Evolutionary conservation across 208 protist species (phyloP), one percentile per base, ranked within the genome.

Genomic region (Acanthamoeba divionensis): DNA sequence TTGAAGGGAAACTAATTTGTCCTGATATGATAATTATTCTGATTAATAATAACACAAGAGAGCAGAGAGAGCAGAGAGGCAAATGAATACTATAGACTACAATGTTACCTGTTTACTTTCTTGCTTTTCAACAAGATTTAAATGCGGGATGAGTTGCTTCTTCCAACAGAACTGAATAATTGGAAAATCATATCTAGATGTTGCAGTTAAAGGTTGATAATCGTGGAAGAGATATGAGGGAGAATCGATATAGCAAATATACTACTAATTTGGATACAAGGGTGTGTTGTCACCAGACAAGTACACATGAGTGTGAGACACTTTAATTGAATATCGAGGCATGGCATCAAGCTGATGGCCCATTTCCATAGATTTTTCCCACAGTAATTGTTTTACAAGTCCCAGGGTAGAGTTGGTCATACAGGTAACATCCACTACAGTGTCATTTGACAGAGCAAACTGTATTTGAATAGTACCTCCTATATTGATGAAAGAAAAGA

Each of bases 111-210:
- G 77, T 29, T 87, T 87, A 57, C 31, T 66, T 29, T 87, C 54
- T 18, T n/a, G 33, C 55, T 66, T 87, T 31, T 87, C 77, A 26
- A 66, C 77, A n/a, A 87, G 54, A 21, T 26, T 55, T 4, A 87
- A 57, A 9, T 57, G 77, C 1, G 54, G n/a, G 12, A 66, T 21
- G 10, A 45, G 33, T 50, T 87, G 48, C 36, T 87, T 63, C 54
- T 87, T 67, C 77, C 48, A 66, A 50, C 77, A 87, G 29, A 87
- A 66, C 31, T 87, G 77, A 18, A 87, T 67, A 29, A 87, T 66
- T 0, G 77, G 77, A 36, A 87, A 87, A 36, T 87, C 26, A 26
- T 60, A n/a, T 18, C 52, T 60, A 60, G n/a, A n/a, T n/a, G 18
- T 60, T 60, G n/a, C 18, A n/a, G 52, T 60, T 18, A 60, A 60